Evolutionary conservation across 2,329 filamentous ascomycete genomes (phyloP).

Genomic region (Lithohypha guttulata): DNA sequence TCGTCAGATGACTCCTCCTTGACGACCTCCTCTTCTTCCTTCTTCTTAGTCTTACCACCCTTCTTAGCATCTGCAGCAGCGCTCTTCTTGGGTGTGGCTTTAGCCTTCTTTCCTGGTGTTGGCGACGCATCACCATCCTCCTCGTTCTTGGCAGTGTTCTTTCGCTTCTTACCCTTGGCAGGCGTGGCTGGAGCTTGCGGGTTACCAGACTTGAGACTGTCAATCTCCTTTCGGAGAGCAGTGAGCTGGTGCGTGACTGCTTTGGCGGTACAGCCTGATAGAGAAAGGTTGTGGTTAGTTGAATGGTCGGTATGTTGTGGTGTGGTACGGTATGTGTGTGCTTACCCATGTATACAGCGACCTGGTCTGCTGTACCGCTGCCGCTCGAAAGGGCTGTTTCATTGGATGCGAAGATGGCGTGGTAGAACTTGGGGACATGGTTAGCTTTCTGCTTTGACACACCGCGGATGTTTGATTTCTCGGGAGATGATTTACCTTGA

Average conservation of each 20-base stretch:
- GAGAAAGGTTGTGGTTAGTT: background rate
- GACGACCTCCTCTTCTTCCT: background rate
- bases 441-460: background rate
- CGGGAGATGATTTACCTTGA: slow-evolving; percentile 10
- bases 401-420: background rate
- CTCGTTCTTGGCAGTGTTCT: background rate
- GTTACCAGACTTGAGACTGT: slow-evolving; percentile 1
- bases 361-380: background rate
- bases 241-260: slow-evolving; percentile 10
- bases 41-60: background rate
- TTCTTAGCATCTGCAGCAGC: background rate
- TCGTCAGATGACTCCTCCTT: background rate
- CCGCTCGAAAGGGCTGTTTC: too few species aligned
- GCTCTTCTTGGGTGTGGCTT: too few species aligned
- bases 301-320: background rate
- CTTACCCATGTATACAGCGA: slow-evolving; percentile 7
- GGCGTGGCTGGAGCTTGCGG: slow-evolving; percentile 2
- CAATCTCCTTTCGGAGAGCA: slow-evolving; percentile 6
- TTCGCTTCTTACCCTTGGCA: slow-evolving; percentile 11
- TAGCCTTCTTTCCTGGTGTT: slow-evolving; percentile 4
- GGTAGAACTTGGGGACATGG: background rate
- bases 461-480: background rate
- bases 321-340: background rate
- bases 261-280: slow-evolving; percentile 13
- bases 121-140: slow-evolving; percentile 10